Evolutionary conservation across 2,329 filamentous ascomycete genomes (phyloP), one percentile per base, ranked within the genome.

Genomic region (Xylaria hypoxylon): DNA sequence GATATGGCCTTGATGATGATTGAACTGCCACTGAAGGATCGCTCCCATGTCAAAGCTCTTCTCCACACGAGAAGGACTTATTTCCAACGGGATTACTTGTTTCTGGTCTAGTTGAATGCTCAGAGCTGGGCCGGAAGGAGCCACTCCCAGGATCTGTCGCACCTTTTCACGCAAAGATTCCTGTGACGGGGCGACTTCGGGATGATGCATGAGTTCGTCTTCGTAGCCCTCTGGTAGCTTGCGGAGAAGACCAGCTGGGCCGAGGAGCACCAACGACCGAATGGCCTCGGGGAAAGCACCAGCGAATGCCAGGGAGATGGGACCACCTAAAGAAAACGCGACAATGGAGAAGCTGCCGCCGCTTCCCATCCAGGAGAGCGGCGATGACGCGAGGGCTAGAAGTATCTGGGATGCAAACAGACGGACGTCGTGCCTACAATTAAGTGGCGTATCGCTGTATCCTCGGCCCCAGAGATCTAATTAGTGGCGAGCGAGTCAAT

Each of bases 381-480:
- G 68, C 24, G 71, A 72, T 24, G 70, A 72, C 7, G 45, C 35
- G 11, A 72, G 38, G 19, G 67, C 68, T 22, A 68, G 19, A 31
- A 68, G 60, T 10, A 72, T 69, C 35, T 72, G 70, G 17, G 68
- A 53, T 56, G 66, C 66, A 33, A 71, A 71, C 24, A 72, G 57
- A 45, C 70, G 67, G 28, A 63, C 71, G 26, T 71, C 71, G 45
- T 71, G 70, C 24, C 67, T 65, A 28, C 62, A 67, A 28, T 26
- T 44, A n/a, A 72, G 65, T 15, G 73, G 74, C 6, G 70, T 71
- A 40, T 75, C 72, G 47, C 71, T 72, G 42, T 75, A 75, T 26
- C 74, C 73, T 65, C 74, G 61, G 19, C 74, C 73, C 73, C 72
- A 75, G 28, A 74, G 68, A 69, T 75, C 72, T 73, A 62, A 31